Conservation (phyloP, 805 yeast genomes). For the Sugiyamaella lignohabitans region DNA sequence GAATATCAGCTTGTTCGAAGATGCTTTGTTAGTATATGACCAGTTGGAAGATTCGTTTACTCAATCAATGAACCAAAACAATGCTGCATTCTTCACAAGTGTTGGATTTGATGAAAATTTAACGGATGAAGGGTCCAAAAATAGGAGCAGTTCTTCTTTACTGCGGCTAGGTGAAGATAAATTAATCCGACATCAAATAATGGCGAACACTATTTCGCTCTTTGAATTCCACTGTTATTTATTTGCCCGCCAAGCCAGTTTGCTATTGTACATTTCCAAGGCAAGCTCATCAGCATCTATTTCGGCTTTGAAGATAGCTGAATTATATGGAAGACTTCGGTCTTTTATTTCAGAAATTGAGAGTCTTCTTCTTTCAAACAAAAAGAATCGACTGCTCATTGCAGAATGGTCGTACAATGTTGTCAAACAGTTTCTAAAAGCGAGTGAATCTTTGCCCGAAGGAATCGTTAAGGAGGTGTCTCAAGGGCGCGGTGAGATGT, state of each 20-base stretch:
- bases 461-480: slow-evolving; percentile 30
- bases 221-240: slow-evolving; percentile 37
- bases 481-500: slow-evolving; percentile 38
- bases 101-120: slow-evolving; percentile 25
- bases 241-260: slow-evolving; percentile 31
- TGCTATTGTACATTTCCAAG: slow-evolving; percentile 28
- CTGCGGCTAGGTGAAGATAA: slow-evolving; percentile 18
- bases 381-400: slow-evolving; percentile 18
- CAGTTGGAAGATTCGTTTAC: slow-evolving; percentile 36
- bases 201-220: slow-evolving; percentile 31
- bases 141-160: slow-evolving; percentile 13
- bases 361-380: slow-evolving; percentile 21
- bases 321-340: slow-evolving; percentile 29
- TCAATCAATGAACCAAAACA: slow-evolving; percentile 18
- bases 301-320: slow-evolving; percentile 20
- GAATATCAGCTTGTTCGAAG: slow-evolving; percentile 53
- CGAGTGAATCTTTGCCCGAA: slow-evolving; percentile 14
- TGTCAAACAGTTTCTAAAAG: slow-evolving; percentile 38
- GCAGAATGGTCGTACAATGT: slow-evolving; percentile 34
- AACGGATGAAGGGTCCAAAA: not conserved
- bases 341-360: slow-evolving; percentile 39
- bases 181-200: slow-evolving; percentile 27
- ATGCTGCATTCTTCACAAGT: slow-evolving; percentile 27
- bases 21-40: slow-evolving; percentile 49
- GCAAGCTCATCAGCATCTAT: slow-evolving; percentile 23